Base-by-base conservation (phyloP, 2,329 filamentous ascomycete species). In the Trichoderma brevicompactum region DNA sequence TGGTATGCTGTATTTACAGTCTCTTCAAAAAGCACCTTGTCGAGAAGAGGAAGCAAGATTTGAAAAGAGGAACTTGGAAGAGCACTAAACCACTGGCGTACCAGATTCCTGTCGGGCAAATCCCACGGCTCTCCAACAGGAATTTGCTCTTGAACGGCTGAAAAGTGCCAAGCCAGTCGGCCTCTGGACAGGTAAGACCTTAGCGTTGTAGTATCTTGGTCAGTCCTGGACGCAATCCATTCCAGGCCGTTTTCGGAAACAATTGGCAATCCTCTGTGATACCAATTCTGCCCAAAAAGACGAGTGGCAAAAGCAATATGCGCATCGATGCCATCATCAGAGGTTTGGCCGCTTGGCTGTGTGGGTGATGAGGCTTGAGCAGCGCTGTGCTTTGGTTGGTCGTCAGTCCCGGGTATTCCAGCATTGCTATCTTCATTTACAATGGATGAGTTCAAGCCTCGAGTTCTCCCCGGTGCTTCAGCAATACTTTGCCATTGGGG, bases 171-270 rank as follows among this genome's bases (percentile, higher is more conserved):
- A 5, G 6, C 7, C 7, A 40, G 10, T 19, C 23, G 40, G 34
- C 9, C 34, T 19, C 19, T 8, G 7, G 44, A 23, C 19, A 60
- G 12, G 13, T 32, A 60, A 40, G 6, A 19, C 17, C 36, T 38
- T 15, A 60, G 6, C 6, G 44, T 3, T 32, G 44, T 6, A 7
- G 56, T 60, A 40, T 40, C 15, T 5, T 28, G 28, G 5, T 17
- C 43, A 17, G 56, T 60, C 7, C 34, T 49, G 13, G 56, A 60
- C 23, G 56, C 34, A 41, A 60, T 50, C 56, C 56, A 60, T 32
- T 32, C 19, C 3, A 60, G 36, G 8, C 56, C 56, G 10, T 13
- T 13, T 13, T 60, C 19, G 1, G 56, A 60, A n/a, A 60, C 17
- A 7, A 60, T 60, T 5, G 56, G 56, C 13, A 49, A 9, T 32